Evolutionary conservation across 75 land plant species (phyloP), one percentile per base, ranked within the genome.

Genomic region (Adiantum capillusveneris): DNA sequence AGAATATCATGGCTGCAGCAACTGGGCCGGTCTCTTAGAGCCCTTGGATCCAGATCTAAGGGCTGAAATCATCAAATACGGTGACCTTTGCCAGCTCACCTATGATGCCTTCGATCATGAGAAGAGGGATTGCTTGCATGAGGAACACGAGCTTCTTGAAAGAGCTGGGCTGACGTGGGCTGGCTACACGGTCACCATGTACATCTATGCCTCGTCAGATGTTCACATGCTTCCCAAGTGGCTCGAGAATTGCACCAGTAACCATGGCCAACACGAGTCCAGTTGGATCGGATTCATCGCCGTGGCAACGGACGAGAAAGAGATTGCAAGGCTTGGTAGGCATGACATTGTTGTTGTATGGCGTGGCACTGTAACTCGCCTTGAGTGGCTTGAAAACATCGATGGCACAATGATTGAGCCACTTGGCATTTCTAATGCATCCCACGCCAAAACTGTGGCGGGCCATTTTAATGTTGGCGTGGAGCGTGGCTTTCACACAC

Each of bases 211-310:
- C 34, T 83, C 82, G 17, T 71, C 90, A 26, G 63, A 73, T 70
- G 60, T 90, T 43, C 65, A 70, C 62, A n/a, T n/a, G n/a, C n/a
- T n/a, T n/a, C n/a, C n/a, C n/a, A n/a, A n/a, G n/a, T 73, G 78
- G 63, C 72, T 83, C 72, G 64, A 63, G 54, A 65, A 65, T 11
- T 76, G 75, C 0, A 39, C 52, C 18, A 6, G n/a, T 0, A 14
- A 41, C 14, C 43, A 41, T 14, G 43, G 14, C 14, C n/a, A n/a
- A n/a, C n/a, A n/a, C n/a, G n/a, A n/a, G n/a, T 82, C 79, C 27
- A 74, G 79, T 51, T 86, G 83, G 90, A 86, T 90, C 43, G 96
- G 96, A 18, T 86, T 78, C 65, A 75, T 86, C 28, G 86, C 85
- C 0, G 87, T 83, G 6, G 72, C 80, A 13, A 39, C 59, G 56